Evolutionary conservation across 768 basidiomycete genomes (phyloP), one percentile per base, ranked within the genome.

Genomic region (Leccinum barrowsii): DNA sequence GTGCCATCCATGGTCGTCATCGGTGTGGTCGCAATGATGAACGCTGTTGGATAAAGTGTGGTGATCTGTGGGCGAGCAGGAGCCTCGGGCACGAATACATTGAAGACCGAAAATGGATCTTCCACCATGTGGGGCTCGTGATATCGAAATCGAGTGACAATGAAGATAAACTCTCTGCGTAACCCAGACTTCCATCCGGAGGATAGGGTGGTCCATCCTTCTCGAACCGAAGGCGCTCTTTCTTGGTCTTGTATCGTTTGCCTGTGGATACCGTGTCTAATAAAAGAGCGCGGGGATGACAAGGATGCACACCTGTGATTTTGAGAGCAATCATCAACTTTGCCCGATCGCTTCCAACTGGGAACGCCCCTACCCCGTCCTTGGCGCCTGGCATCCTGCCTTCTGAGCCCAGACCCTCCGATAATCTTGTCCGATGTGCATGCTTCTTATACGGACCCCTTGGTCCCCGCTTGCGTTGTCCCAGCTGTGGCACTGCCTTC

Each of bases 171-270:
- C 84, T 44, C 66, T 89, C 83, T 26, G 78, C 63, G 63, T 90
- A 90, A 70, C 90, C 85, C 32, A 92, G 74, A 70, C 90, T 91
- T n/a, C 90, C 90, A 66, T 92, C 90, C n/a, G 82, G 67, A 6
- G 76, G 76, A 22, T 80, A 78, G 1, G 90, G 90, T 17, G 86
- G 87, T 0, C 90, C 90, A 59, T 85, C 84, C 59, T 82, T 86
- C 65, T 92, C 90, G 48, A 91, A 79, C n/a, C 87, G 78, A 57
- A 90, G 64, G 10, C 90, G 79, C 62, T 92, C 90, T 65, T 87
- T 91, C 77, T 92, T 92, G 2, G 89, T 91, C 56, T 82, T 82
- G 66, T 91, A 90, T 13, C 84, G 81, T 65, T 90, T 91, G 19
- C 88, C 89, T 64, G 5, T 4, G 11, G 5, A 22, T 11, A 26